phyloP scores from a whole-genome alignment of 768 basidiomycete genomes.

The Podaxis rugospora region DNA sequence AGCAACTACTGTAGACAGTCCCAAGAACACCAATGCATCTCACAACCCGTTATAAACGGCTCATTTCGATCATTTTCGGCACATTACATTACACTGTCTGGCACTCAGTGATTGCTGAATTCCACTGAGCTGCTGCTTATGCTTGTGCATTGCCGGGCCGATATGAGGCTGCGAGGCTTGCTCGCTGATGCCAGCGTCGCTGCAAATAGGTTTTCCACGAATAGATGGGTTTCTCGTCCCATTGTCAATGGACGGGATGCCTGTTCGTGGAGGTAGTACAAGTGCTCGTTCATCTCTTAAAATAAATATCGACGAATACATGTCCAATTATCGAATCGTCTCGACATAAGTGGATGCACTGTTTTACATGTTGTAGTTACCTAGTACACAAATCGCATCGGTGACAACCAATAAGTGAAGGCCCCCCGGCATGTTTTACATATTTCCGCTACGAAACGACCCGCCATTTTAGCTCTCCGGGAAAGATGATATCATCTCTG shows the following conservation, averaged over 20 bases:
- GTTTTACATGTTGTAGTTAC: too few species aligned
- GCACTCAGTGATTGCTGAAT: background rate
- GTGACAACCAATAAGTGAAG: too few species aligned
- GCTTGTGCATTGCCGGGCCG: background rate
- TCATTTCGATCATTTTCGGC: background rate
- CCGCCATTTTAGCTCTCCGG: constrained; percentile 1
- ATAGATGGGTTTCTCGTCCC: background rate
- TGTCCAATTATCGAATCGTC: too few species aligned
- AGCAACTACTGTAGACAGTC: background rate
- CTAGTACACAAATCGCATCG: too few species aligned
- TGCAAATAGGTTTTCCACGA: background rate
- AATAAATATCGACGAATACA: too few species aligned
- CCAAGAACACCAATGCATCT: background rate
- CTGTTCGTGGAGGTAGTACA: background rate
- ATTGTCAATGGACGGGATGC: background rate
- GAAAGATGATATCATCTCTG: background rate
- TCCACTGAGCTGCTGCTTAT: background rate
- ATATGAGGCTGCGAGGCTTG: background rate
- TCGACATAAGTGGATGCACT: too few species aligned
- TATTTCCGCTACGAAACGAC: background rate
- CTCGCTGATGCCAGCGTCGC: background rate
- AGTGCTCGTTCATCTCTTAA: too few species aligned
- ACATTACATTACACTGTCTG: background rate
- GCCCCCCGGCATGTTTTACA: too few species aligned
- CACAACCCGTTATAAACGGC: background rate